Percentiles rank a stretch among this genome's conserved stretches.
phyloP scores from a whole-genome alignment of 768 basidiomycete genomes.

The Tephrocybe sp. region DNA sequence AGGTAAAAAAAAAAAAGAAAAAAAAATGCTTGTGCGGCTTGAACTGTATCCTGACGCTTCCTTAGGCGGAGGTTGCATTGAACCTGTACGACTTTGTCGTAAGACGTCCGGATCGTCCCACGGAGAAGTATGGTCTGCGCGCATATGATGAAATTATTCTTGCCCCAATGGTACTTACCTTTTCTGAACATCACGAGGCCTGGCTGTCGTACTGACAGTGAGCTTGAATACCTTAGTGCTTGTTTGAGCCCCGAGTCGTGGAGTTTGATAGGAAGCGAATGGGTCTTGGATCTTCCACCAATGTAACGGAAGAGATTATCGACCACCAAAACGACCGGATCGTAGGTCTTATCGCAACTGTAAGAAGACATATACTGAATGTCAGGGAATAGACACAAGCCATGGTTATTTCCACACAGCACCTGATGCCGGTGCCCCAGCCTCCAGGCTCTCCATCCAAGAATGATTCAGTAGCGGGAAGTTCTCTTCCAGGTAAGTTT shows the following conservation, averaged over 20 bases:
- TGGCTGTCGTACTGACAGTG: not conserved
- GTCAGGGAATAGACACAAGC: constrained; percentile 66
- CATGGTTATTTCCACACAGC: constrained; percentile 89
- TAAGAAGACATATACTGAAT: constrained; percentile 4
- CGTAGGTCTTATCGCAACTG: constrained; percentile 29
- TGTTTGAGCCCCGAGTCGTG: constrained; percentile 92
- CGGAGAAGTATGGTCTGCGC: constrained; percentile 86
- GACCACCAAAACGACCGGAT: constrained; percentile 51
- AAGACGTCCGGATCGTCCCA: constrained; percentile 66
- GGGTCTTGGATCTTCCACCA: constrained; percentile 45
- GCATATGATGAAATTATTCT: constrained; percentile 95
- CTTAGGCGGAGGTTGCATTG: constrained; percentile 82
- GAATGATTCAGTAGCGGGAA: constrained; percentile 7
- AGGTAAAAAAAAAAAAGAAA: no score
- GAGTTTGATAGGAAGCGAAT: constrained; percentile 79
- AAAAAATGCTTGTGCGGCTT: constrained; percentile 8
- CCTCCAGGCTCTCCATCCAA: constrained; percentile 24
- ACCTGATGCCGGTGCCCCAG: constrained; percentile 49
- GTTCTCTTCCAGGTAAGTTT: constrained; percentile 15
- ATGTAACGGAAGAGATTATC: constrained; percentile 76
- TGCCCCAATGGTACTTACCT: constrained; percentile 77
- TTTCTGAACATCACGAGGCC: not conserved
- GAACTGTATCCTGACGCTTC: not conserved
- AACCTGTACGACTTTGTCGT: constrained; percentile 91
- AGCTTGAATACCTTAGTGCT: constrained; percentile 50